Percentiles rank a stretch among this genome's conserved stretches.
Evolutionary conservation across 805 yeast species (phyloP).

Genomic region (Grigorovia yakushimaensis): DNA sequence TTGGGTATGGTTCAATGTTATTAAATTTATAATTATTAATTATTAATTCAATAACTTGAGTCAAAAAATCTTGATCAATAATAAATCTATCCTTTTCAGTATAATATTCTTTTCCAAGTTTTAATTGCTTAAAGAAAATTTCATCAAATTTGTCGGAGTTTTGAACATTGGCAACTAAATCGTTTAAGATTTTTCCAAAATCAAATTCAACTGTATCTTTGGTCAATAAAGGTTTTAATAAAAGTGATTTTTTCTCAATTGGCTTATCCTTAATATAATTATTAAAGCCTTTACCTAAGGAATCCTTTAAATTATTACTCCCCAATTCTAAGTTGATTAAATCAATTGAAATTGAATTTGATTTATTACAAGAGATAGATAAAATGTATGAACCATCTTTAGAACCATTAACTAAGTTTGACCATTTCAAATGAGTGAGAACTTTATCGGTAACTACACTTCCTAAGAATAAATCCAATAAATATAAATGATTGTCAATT

Average conservation of each 20-base stretch:
- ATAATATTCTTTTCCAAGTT: slow-evolving; percentile 40
- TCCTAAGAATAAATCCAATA: slow-evolving; percentile 20
- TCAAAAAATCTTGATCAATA: slow-evolving; percentile 44
- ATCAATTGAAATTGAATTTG: slow-evolving; percentile 15
- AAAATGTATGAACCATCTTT: slow-evolving; percentile 7
- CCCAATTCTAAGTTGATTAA: slow-evolving; percentile 46
- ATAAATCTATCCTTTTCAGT: slow-evolving; percentile 57
- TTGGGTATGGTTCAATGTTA: slow-evolving; percentile 34
- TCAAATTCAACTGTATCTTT: slow-evolving; percentile 11
- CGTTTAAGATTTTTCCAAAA: slow-evolving; percentile 18
- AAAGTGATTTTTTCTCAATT: neutral
- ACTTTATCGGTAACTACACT: slow-evolving; percentile 4
- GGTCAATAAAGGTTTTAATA: slow-evolving; percentile 23
- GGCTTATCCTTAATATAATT: slow-evolving; percentile 3
- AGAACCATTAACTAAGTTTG: slow-evolving; percentile 5
- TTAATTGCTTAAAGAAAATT: slow-evolving; percentile 24
- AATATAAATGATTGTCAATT: slow-evolving; percentile 19
- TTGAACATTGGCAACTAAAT: slow-evolving; percentile 15
- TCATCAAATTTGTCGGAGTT: slow-evolving; percentile 25
- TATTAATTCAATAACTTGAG: slow-evolving; percentile 35
- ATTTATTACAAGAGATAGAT: slow-evolving; percentile 5
- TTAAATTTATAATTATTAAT: slow-evolving; percentile 21
- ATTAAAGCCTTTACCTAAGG: slow-evolving; percentile 50
- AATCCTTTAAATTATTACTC: slow-evolving; percentile 55
- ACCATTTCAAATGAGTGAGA: slow-evolving; percentile 7